phyloP scores from a whole-genome alignment of 139 green algal species.

The Spirogloea muscicola region DNA sequence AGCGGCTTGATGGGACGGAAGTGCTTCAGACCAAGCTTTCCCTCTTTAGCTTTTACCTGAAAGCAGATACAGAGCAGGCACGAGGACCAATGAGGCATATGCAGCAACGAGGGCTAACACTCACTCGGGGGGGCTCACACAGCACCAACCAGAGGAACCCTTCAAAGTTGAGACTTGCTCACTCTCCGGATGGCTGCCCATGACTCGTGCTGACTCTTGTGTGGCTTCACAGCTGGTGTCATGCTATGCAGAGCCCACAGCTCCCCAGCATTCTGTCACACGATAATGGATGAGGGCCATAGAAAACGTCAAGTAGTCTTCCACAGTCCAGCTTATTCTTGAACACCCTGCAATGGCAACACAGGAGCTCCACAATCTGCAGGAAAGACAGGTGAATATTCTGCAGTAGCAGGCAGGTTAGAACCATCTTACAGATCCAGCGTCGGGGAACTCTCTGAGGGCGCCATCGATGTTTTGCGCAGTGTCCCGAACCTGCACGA shows the following conservation, averaged over 20 bases:
- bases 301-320: too few relatives aligned
- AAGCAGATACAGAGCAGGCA: background rate
- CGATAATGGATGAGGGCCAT: too few relatives aligned
- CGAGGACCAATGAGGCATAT: too few relatives aligned
- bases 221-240: conserved; percentile 46
- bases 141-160: background rate
- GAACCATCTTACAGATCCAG: conserved; percentile 34
- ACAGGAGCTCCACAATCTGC: too few relatives aligned
- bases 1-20: conserved; percentile 86
- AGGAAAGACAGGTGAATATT: too few relatives aligned
- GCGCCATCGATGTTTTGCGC: conserved; percentile 23
- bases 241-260: conserved; percentile 28
- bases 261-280: too few relatives aligned
- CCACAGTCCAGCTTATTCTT: too few relatives aligned
- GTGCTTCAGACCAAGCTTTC: conserved; percentile 73
- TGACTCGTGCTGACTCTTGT: conserved; percentile 52
- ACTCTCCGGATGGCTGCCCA: conserved; percentile 58
- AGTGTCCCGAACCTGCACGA: conserved; percentile 18
- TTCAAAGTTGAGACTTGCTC: too few relatives aligned
- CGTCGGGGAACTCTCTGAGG: conserved; percentile 25
- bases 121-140: too few relatives aligned
- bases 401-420: too few relatives aligned
- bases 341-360: too few relatives aligned
- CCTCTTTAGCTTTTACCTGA: conserved; percentile 52
- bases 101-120: too few relatives aligned